Percentiles rank a stretch among this genome's conserved stretches.
These are phyloP conservation scores for Xylaria sp. DNA, from an alignment of 2,329 filamentous ascomycete species.

Conservation along the genomic window DNA sequence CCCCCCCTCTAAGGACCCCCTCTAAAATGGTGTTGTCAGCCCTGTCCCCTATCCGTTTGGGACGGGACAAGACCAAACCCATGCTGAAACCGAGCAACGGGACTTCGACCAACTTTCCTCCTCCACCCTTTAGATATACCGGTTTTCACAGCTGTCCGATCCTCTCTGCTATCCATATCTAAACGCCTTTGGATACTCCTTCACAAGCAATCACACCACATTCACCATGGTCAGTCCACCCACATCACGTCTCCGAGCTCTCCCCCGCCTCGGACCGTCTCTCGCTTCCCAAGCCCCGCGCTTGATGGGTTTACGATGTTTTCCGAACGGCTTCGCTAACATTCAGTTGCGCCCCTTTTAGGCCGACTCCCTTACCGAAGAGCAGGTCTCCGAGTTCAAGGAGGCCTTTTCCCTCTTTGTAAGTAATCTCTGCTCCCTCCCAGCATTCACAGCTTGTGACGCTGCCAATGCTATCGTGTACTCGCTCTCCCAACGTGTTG, in stretches of 20 bases:
- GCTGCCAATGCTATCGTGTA: not conserved
- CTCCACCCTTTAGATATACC: conserved; percentile 9
- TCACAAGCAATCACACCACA: conserved; percentile 1
- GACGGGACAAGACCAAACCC: not conserved
- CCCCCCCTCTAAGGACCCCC: conserved; percentile 1
- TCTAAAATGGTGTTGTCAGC: conserved; percentile 12
- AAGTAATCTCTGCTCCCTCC: conserved; percentile 43
- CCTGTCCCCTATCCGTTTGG: conserved; percentile 8
- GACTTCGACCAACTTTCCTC: conserved; percentile 5
- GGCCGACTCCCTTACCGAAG: conserved; percentile 98
- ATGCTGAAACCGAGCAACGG: conserved; percentile 8
- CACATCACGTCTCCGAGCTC: not conserved
- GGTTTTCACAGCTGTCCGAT: not conserved
- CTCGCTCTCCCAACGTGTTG: not conserved
- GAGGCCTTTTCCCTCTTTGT: conserved; percentile 99
- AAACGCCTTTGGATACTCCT: conserved; percentile 10
- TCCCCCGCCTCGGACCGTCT: conserved; percentile 21
- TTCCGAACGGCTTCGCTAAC: conserved; percentile 21
- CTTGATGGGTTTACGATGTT: conserved; percentile 14
- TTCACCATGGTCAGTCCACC: conserved; percentile 18
- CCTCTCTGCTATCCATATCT: not conserved
- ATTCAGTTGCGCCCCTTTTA: conserved; percentile 35
- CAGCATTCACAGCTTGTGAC: not conserved
- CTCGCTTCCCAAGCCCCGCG: conserved; percentile 23
- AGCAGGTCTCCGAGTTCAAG: conserved; percentile 99